Conservation (phyloP, 2,329 filamentous ascomycete species). For the Nannizzia gypsea region DNA sequence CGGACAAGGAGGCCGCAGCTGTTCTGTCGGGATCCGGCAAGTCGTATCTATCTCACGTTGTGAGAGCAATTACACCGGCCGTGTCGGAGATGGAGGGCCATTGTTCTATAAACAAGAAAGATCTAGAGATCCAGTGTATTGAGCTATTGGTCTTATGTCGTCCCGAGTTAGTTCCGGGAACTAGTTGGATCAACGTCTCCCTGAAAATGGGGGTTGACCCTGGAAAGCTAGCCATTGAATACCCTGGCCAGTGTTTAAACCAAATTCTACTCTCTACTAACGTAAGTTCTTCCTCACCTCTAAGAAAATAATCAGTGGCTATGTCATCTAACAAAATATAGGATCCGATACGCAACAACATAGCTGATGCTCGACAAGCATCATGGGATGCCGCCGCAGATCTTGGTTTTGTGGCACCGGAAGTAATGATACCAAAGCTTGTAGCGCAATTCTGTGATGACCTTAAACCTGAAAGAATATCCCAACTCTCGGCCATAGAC, state of each 20-base stretch:
- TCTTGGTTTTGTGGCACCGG: constrained; percentile 83
- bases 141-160: constrained; percentile 67
- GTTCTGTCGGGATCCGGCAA: constrained; percentile 52
- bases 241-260: constrained; percentile 52
- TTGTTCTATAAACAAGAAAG: constrained; percentile 27
- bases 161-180: constrained; percentile 60
- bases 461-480: constrained; percentile 57
- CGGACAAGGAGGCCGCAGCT: constrained; percentile 69
- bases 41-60: constrained; percentile 49
- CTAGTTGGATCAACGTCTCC: constrained; percentile 82
- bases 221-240: constrained; percentile 57
- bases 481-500: constrained; percentile 69
- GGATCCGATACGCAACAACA: constrained; percentile 26
- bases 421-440: constrained; percentile 62
- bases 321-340: constrained; percentile 7
- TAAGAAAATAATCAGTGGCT: not conserved
- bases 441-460: constrained; percentile 63
- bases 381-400: constrained; percentile 80
- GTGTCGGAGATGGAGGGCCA: constrained; percentile 17
- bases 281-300: constrained; percentile 37
- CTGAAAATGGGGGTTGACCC: constrained; percentile 72
- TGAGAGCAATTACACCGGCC: constrained; percentile 36
- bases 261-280: constrained; percentile 51
- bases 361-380: constrained; percentile 44
- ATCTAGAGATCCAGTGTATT: constrained; percentile 59